Base-by-base conservation (phyloP, 139 green algal genomes). In the Chlamydomonas sphaeroides region DNA sequence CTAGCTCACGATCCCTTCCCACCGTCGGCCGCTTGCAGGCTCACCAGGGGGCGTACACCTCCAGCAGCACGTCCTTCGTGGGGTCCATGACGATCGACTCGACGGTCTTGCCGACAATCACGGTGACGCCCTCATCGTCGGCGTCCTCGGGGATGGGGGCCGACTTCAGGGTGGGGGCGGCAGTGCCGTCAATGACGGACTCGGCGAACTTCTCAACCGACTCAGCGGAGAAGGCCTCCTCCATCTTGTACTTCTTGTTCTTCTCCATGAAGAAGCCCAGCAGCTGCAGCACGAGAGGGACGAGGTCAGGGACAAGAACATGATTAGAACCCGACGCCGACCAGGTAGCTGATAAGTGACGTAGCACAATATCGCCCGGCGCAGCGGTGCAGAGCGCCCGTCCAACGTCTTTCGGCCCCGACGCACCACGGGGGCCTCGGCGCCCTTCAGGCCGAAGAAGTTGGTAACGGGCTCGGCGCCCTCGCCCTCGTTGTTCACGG, bases 31-130 rank as follows among this genome's bases (percentile, higher is more conserved):
- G n/a, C n/a, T n/a, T n/a, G n/a, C n/a, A n/a, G n/a, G n/a, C n/a
- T n/a, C n/a, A n/a, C 95, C 94, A 98, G 26, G 94, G 94, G 18
- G 94, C 94, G 82, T 97, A 96, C n/a, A 95, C 86, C 89, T 96
- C 91, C 51, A 94, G 85, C 70, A 96, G 89, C 68, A 96, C 91
- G 76, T 96, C 93, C 88, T 93, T 94, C 28, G 72, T 87, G 30
- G 68, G 5, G 59, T 94, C 92, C 70, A 91, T 87, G 21, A 94
- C 90, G 39, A 96, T 90, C 28, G 48, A 63, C 20, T 96, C 90
- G 35, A 95, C 87, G 62, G 80, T 93, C 88, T 95, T 95, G 85
- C 92, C 93, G n/a, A 95, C 92, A 8, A 96, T 80, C 11, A 94
- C 80, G 28, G 84, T 83, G 11, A 95, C 91, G 32, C 78, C 79